Conservation (phyloP, 169 alveolate genomes). For the Eimeria sp. region DNA sequence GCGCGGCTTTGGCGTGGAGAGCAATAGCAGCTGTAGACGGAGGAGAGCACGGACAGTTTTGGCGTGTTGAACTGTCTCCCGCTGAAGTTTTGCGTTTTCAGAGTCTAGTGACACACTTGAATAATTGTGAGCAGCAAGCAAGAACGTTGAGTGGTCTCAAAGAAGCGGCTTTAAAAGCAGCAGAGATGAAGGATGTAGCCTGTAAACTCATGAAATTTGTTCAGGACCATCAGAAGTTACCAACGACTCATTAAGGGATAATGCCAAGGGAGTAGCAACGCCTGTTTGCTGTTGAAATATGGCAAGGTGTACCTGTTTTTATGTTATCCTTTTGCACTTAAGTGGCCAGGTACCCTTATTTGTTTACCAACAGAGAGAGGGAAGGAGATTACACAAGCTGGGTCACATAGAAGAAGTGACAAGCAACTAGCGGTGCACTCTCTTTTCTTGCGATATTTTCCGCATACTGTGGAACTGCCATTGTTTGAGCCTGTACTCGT, state of each 20-base stretch:
- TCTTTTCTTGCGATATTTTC: no score
- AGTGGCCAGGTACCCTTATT: no score
- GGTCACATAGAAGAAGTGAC: not conserved
- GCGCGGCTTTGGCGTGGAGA: not conserved
- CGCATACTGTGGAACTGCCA: no score
- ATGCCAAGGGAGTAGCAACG: not conserved
- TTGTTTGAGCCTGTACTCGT: no score
- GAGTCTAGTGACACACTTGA: not conserved
- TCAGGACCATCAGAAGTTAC: not conserved
- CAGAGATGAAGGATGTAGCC: not conserved
- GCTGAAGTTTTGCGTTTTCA: not conserved
- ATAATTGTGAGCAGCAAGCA: not conserved
- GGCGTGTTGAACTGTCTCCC: not conserved
- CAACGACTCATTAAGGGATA: not conserved
- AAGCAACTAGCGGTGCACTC: not conserved
- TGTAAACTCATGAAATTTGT: not conserved
- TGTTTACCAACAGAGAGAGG: no score
- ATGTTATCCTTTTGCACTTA: no score
- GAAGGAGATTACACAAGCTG: no score
- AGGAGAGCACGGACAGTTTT: not conserved
- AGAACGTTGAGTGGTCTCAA: not conserved
- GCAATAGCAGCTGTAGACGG: not conserved
- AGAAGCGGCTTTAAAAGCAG: not conserved
- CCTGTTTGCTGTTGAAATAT: no score
- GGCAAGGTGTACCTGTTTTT: no score